Evolutionary conservation across 176 grass and related monocot genomes (phyloP), one percentile per base, ranked within the genome.

Genomic region (Oryza meridionalis): DNA sequence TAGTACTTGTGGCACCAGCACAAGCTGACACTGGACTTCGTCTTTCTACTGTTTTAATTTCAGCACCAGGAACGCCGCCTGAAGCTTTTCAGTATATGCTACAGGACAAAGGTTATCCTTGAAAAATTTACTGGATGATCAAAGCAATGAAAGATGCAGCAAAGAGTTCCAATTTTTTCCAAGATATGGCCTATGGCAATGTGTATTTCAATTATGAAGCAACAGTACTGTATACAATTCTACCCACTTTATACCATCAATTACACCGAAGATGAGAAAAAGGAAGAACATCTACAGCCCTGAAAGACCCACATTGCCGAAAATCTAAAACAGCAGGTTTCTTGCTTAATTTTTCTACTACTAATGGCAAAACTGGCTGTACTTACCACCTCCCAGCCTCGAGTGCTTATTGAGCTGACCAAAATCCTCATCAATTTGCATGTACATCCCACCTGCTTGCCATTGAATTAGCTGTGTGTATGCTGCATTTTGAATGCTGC

Each of bases 351-450:
- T 63, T 63, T 35, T 24, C 78, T 76, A 75, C 51, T 77, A 79
- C 84, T 73, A 75, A 77, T 84, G 72, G 69, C 91, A 93, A 87
- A 90, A 90, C 67, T 81, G 82, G 75, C 78, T 87, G 68, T 93
- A 87, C 88, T 87, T 81, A 90, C 84, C 81, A 89, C 78, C 80
- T 62, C 82, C 77, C 70, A 70, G 74, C 88, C 76, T 75, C 47
- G 47, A 77, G 85, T 76, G 77, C 70, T 90, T 90, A 81, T 87
- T 86, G 45, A 87, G 75, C 78, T 72, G n/a, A 84, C 77, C 65
- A 47, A 82, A 82, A 92, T 82, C 69, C 81, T 76, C 84, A 81
- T 77, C 85, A 71, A 93, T 90, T 85, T 63, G 84, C 80, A 81
- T 93, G 55, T 84, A 81, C 84, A 87, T 58, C 77, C 77, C 78